Conservation (phyloP, 1,284 basidiomycete genomes). For the Ustilago trichophora region DNA sequence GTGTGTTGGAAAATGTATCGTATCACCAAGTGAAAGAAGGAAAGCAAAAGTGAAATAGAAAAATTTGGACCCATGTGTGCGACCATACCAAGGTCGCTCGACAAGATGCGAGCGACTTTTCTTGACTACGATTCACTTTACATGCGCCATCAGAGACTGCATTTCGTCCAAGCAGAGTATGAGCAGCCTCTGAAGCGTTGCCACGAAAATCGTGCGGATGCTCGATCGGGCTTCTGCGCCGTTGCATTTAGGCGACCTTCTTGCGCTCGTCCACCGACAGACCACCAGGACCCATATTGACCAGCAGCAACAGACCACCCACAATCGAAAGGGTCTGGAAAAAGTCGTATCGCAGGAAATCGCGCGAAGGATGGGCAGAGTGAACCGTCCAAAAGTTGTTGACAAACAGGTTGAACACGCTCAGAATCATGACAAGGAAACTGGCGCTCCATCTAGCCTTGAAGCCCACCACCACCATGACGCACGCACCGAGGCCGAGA, state of each 20-base stretch:
- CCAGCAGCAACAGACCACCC: conserved; percentile 92
- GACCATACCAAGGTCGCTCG: too few relatives aligned
- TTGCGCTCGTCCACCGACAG: conserved; percentile 99
- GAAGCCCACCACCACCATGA: conserved; percentile 98
- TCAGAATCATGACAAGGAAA: conserved; percentile 93
- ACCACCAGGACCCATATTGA: conserved; percentile 97
- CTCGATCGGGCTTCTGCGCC: too few relatives aligned
- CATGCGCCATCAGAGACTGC: too few relatives aligned
- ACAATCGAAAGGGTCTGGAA: conserved; percentile 79
- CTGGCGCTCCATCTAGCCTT: conserved; percentile 98
- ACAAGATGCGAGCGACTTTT: too few relatives aligned
- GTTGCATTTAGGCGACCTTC: conserved; percentile 78
- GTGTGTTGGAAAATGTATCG: too few relatives aligned
- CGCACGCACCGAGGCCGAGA: conserved; percentile 75
- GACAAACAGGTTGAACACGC: conserved; percentile 86
- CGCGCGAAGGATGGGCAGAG: conserved; percentile 86
- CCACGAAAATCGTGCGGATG: too few relatives aligned
- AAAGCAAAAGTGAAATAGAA: too few relatives aligned
- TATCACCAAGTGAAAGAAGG: too few relatives aligned
- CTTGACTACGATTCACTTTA: too few relatives aligned
- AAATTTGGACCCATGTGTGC: too few relatives aligned
- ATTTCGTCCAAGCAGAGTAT: too few relatives aligned
- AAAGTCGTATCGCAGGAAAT: conserved; percentile 79
- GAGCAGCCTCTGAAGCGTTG: too few relatives aligned
- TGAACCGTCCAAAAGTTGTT: conserved; percentile 99